Percentiles rank a stretch among this genome's conserved stretches.
Conservation (phyloP, 495 filamentous ascomycete genomes). For the Halenospora varia region DNA sequence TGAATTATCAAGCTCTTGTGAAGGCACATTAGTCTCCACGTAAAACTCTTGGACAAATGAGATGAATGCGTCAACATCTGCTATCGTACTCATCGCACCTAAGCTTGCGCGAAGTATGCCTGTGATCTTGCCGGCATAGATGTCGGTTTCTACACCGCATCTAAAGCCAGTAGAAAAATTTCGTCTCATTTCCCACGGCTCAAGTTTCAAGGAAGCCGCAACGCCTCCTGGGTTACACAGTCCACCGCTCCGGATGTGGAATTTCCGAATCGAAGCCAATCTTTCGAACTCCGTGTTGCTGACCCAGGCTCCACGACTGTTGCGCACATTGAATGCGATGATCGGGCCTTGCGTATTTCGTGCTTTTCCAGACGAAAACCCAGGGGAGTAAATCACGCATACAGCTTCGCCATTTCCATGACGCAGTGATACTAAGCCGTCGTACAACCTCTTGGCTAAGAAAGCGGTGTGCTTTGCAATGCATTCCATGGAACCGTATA, state of each 20-base stretch:
- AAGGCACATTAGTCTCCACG: slow-evolving; percentile 35
- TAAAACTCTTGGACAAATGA: slow-evolving; percentile 78
- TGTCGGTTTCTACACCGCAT: slow-evolving; percentile 75
- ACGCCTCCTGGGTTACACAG: slow-evolving; percentile 91
- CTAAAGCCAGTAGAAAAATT: slow-evolving; percentile 79
- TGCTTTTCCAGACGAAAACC: slow-evolving; percentile 14
- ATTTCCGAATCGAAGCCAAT: slow-evolving; percentile 68
- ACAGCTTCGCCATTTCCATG: slow-evolving; percentile 67
- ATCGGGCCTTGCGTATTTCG: slow-evolving; percentile 64
- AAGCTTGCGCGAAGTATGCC: slow-evolving; percentile 82
- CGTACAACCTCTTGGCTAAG: slow-evolving; percentile 55
- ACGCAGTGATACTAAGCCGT: slow-evolving; percentile 51
- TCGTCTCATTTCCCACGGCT: slow-evolving; percentile 71
- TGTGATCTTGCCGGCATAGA: slow-evolving; percentile 78
- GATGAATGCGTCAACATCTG: slow-evolving; percentile 69
- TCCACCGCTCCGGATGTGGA: slow-evolving; percentile 81
- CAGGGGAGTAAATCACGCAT: slow-evolving; percentile 60
- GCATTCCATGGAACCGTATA: slow-evolving; percentile 67
- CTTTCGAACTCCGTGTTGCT: slow-evolving; percentile 82
- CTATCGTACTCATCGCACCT: slow-evolving; percentile 79
- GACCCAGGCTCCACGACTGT: slow-evolving; percentile 64
- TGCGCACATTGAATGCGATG: slow-evolving; percentile 77
- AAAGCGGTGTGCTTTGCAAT: slow-evolving; percentile 72
- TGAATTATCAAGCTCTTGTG: slow-evolving; percentile 12
- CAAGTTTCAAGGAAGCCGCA: slow-evolving; percentile 60